Conservation (phyloP, 1,139 yeast species). For the Geotrichum cucujoidarum region DNA sequence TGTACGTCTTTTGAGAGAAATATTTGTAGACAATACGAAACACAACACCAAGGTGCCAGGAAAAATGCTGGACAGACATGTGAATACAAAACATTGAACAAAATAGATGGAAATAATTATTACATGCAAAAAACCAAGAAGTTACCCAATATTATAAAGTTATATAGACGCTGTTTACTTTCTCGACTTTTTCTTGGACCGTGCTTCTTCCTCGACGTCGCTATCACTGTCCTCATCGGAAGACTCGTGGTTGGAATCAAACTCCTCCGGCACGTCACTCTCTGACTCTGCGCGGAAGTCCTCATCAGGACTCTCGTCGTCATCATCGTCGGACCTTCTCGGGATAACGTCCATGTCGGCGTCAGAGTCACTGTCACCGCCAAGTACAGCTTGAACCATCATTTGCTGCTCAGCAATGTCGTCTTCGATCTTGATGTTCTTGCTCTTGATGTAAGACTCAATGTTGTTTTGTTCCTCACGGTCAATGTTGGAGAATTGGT, state of each 20-base stretch:
- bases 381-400: conserved; percentile 37
- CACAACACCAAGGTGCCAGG: no score
- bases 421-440: conserved; percentile 75
- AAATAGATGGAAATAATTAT: no score
- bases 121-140: no score
- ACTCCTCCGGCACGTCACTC: conserved; percentile 82
- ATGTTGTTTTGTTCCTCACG: conserved; percentile 82
- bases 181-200: conserved; percentile 33
- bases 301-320: conserved; percentile 49
- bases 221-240: conserved; percentile 30
- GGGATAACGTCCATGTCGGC: conserved; percentile 25
- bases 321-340: conserved; percentile 48
- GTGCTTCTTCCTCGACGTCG: conserved; percentile 26
- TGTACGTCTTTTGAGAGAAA: no score
- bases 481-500: conserved; percentile 82
- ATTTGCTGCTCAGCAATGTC: conserved; percentile 40
- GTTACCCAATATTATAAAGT: no score
- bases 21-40: no score
- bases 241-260: conserved; percentile 63
- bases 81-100: no score
- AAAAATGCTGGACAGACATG: no score
- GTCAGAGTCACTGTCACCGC: conserved; percentile 18
- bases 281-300: conserved; percentile 61
- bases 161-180: conserved; percentile 17
- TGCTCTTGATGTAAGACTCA: conserved; percentile 70